Conservation (phyloP, 1,139 yeast genomes). For the Suhomyces taliae region DNA sequence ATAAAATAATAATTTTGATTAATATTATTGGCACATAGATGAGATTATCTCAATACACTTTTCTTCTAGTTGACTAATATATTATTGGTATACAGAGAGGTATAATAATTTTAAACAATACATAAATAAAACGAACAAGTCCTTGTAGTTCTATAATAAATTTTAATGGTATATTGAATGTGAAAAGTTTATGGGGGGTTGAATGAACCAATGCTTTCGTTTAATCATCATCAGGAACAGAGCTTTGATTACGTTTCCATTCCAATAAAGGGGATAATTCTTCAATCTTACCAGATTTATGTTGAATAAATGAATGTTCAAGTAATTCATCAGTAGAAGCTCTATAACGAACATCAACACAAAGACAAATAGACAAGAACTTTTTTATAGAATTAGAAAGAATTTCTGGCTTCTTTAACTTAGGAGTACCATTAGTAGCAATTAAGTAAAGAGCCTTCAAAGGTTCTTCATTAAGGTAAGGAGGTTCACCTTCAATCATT, state of each 20-base stretch:
- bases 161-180: not conserved
- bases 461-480: slow-evolving; percentile 95
- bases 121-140: slow-evolving; percentile 1
- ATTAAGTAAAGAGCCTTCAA: slow-evolving; percentile 82
- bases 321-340: slow-evolving; percentile 88
- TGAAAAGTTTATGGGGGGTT: not conserved
- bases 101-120: slow-evolving; percentile 1
- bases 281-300: slow-evolving; percentile 66
- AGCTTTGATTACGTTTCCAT: slow-evolving; percentile 48
- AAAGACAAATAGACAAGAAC: slow-evolving; percentile 85
- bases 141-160: not conserved
- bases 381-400: slow-evolving; percentile 79
- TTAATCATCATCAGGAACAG: slow-evolving; percentile 3
- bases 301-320: slow-evolving; percentile 73
- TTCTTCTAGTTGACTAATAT: not conserved
- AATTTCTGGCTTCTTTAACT: slow-evolving; percentile 80
- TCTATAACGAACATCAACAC: slow-evolving; percentile 91
- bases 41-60: no score
- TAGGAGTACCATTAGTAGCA: slow-evolving; percentile 97
- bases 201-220: no score
- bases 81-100: not conserved
- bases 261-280: slow-evolving; percentile 70
- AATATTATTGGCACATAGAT: no score
- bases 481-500: slow-evolving; percentile 98
- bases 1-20: no score